Percentiles rank a stretch among this genome's conserved stretches.
These are phyloP conservation scores for Chaetothyriales sp. DNA, from an alignment of 2,329 filamentous ascomycete species.

Conservation along the genomic window DNA sequence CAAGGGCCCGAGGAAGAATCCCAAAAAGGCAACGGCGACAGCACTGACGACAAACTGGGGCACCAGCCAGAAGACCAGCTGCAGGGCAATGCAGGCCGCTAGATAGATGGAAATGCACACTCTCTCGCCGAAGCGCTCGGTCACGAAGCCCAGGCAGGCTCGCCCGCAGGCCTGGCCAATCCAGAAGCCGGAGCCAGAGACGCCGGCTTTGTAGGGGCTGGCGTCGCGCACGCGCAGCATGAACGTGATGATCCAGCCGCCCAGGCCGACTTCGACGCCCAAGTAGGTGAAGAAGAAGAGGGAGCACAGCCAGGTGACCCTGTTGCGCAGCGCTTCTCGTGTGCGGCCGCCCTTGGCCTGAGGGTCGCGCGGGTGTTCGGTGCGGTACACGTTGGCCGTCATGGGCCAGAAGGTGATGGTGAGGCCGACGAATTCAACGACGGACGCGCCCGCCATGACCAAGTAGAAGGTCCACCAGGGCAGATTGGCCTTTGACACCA, in stretches of 20 bases:
- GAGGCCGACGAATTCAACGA: slow-evolving; percentile 42
- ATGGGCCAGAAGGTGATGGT: slow-evolving; percentile 50
- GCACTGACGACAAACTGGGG: slow-evolving; percentile 58
- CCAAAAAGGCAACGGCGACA: slow-evolving; percentile 55
- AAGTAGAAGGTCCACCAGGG: slow-evolving; percentile 63
- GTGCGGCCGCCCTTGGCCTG: slow-evolving; percentile 25
- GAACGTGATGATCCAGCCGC: slow-evolving; percentile 63
- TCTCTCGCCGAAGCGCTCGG: slow-evolving; percentile 53
- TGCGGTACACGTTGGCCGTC: slow-evolving; percentile 45
- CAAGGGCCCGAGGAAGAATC: slow-evolving; percentile 64
- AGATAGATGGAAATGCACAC: slow-evolving; percentile 49
- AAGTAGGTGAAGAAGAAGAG: slow-evolving; percentile 61
- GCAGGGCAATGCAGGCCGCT: slow-evolving; percentile 44
- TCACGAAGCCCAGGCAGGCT: slow-evolving; percentile 58
- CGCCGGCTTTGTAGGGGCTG: slow-evolving; percentile 55
- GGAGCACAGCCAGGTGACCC: slow-evolving; percentile 57
- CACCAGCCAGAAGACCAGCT: slow-evolving; percentile 68
- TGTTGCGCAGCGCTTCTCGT: slow-evolving; percentile 17
- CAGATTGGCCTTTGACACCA: slow-evolving; percentile 49
- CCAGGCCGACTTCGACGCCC: slow-evolving; percentile 48
- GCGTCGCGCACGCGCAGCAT: slow-evolving; percentile 68
- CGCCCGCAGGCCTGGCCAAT: slow-evolving; percentile 61
- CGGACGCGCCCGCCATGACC: slow-evolving; percentile 48
- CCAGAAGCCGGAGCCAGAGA: slow-evolving; percentile 63
- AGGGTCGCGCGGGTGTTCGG: slow-evolving; percentile 27